A percentile compares a stretch with the other conserved stretches of the same genome.
Evolutionary conservation across 2,329 filamentous ascomycete genomes (phyloP).

Genomic region (Cadophora sp.): DNA sequence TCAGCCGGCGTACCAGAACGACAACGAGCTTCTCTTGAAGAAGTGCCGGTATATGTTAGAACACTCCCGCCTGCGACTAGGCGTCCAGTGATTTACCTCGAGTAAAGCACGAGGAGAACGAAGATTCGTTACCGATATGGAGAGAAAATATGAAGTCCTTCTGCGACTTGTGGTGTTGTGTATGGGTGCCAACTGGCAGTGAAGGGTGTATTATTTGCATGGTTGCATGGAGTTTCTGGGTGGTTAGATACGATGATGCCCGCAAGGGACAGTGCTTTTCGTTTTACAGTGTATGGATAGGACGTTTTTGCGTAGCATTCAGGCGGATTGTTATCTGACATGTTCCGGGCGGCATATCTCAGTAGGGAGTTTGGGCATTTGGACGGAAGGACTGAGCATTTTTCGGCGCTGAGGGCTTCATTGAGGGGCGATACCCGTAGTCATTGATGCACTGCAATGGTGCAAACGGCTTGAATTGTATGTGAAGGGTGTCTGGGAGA

Average conservation of each 20-base stretch:
- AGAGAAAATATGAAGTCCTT: not conserved
- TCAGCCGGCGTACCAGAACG: not conserved
- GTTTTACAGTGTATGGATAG: not conserved
- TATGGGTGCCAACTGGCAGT: not conserved
- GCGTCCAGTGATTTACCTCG: constrained; percentile 10
- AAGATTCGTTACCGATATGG: not conserved
- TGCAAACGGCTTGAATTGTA: not conserved
- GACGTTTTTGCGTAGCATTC: too few relatives aligned
- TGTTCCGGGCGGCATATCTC: not conserved
- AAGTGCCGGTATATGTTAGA: constrained; percentile 17
- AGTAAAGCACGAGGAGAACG: not conserved
- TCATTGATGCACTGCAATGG: not conserved
- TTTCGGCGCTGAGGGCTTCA: not conserved
- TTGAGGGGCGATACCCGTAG: not conserved
- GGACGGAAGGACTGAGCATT: not conserved
- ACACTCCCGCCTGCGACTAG: constrained; percentile 1
- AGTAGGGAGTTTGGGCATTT: not conserved
- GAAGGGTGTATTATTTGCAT: not conserved
- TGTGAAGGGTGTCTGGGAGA: too few relatives aligned
- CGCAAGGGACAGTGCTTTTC: not conserved
- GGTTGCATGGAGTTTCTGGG: not conserved
- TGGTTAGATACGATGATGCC: not conserved
- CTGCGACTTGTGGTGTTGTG: not conserved
- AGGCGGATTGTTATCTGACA: not conserved
- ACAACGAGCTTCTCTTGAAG: constrained; percentile 1